A percentile compares a stretch with the other conserved stretches of the same genome.
phyloP scores from a whole-genome alignment of 169 alveolate species.

The Sarcocystis neurona region DNA sequence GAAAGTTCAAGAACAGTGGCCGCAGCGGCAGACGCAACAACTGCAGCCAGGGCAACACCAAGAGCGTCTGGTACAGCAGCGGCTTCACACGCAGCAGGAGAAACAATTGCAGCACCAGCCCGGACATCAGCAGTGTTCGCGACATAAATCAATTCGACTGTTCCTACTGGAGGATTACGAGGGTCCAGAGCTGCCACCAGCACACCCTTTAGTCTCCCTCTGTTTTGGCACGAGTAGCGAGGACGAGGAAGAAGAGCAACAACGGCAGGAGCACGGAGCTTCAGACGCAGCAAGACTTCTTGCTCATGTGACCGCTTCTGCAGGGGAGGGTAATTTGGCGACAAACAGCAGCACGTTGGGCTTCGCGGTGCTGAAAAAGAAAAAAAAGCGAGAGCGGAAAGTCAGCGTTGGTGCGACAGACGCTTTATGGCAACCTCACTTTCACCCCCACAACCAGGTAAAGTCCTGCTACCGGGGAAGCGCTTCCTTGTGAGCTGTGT shows the following conservation, averaged over 20 bases:
- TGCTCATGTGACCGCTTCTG: too few relatives aligned
- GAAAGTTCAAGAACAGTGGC: not conserved
- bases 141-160: not conserved
- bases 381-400: conserved; percentile 46
- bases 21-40: conserved; percentile 6
- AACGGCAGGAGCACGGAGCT: too few relatives aligned
- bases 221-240: conserved; percentile 64
- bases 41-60: not conserved
- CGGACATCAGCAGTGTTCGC: conserved; percentile 13
- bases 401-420: conserved; percentile 71
- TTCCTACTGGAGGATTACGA: conserved; percentile 35
- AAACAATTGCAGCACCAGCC: conserved; percentile 17
- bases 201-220: conserved; percentile 42
- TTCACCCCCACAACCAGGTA: conserved; percentile 76
- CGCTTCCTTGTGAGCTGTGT: too few relatives aligned
- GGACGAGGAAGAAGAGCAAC: conserved; percentile 51
- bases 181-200: conserved; percentile 60
- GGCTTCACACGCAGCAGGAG: conserved; percentile 18
- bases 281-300: too few relatives aligned
- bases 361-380: too few relatives aligned
- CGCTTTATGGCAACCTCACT: conserved; percentile 78
- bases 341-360: too few relatives aligned
- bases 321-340: too few relatives aligned
- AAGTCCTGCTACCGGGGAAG: too few relatives aligned
- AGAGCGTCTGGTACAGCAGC: not conserved